These are phyloP conservation scores for Lyophyllum decastes DNA, from an alignment of 768 basidiomycete genomes.

Conservation along the genomic window DNA sequence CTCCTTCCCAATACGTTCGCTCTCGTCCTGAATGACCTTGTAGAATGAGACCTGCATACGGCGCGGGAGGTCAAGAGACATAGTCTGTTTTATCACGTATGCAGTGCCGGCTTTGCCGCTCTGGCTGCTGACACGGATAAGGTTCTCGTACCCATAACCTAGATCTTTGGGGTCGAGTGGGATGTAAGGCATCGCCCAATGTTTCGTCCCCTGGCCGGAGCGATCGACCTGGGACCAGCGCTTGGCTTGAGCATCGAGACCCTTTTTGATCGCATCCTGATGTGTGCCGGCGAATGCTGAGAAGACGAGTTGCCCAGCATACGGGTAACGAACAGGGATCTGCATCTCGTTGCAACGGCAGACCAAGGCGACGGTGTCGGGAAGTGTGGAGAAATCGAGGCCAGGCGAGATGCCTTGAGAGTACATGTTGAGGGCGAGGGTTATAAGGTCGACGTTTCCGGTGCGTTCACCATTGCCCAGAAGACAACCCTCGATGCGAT, in stretches of 20 bases:
- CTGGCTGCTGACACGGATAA: constrained; percentile 88
- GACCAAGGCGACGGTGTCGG: constrained; percentile 73
- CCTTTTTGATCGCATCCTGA: constrained; percentile 88
- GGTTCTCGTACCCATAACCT: constrained; percentile 82
- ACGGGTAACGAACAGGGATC: constrained; percentile 79
- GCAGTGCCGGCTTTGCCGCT: constrained; percentile 86
- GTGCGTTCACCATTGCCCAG: constrained; percentile 88
- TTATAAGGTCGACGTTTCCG: constrained; percentile 85
- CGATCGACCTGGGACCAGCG: constrained; percentile 52
- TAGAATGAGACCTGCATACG: constrained; percentile 86
- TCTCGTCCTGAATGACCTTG: constrained; percentile 69
- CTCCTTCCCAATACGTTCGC: constrained; percentile 78
- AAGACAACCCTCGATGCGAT: constrained; percentile 82
- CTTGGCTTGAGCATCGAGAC: constrained; percentile 65
- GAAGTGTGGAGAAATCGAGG: constrained; percentile 76
- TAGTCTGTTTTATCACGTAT: constrained; percentile 76
- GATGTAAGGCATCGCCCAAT: constrained; percentile 82
- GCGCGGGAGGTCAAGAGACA: constrained; percentile 76
- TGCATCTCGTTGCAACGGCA: constrained; percentile 80
- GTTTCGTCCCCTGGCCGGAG: constrained; percentile 41
- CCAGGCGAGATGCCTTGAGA: constrained; percentile 78
- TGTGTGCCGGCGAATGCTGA: constrained; percentile 86
- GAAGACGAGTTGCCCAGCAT: constrained; percentile 83
- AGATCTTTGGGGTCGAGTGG: constrained; percentile 86
- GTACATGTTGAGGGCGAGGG: constrained; percentile 80